Conservation (phyloP, 2,329 filamentous ascomycete genomes). For the Pseudogymnoascus sp. region DNA sequence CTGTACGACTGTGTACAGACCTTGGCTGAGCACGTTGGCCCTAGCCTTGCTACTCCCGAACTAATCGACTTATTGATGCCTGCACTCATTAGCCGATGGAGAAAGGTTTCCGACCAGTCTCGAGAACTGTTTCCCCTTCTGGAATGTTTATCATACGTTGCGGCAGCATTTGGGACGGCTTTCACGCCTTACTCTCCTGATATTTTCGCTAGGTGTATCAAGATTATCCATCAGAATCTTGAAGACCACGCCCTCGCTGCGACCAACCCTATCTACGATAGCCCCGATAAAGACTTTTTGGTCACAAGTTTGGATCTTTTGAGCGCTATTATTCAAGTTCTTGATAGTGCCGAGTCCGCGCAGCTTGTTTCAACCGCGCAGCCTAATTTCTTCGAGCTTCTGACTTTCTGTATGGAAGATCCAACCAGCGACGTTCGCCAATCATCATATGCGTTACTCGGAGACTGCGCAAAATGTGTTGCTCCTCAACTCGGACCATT, state of each 20-base stretch:
- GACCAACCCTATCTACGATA: slow-evolving; percentile 59
- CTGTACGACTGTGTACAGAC: slow-evolving; percentile 98
- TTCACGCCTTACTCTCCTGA: slow-evolving; percentile 81
- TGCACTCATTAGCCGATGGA: slow-evolving; percentile 79
- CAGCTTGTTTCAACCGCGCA: slow-evolving; percentile 68
- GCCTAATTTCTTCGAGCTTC: slow-evolving; percentile 80
- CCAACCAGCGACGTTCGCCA: slow-evolving; percentile 86
- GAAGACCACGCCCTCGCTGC: slow-evolving; percentile 68
- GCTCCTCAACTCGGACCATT: slow-evolving; percentile 72
- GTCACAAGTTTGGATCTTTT: slow-evolving; percentile 91
- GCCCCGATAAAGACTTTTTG: slow-evolving; percentile 92
- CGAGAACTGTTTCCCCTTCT: slow-evolving; percentile 88
- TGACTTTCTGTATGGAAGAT: slow-evolving; percentile 90
- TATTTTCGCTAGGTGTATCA: slow-evolving; percentile 81
- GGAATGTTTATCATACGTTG: slow-evolving; percentile 94
- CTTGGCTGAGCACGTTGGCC: slow-evolving; percentile 82
- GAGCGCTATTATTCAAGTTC: slow-evolving; percentile 85
- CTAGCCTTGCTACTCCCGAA: slow-evolving; percentile 68
- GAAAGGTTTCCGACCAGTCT: slow-evolving; percentile 78
- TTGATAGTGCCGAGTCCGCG: slow-evolving; percentile 65
- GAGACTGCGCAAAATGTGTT: slow-evolving; percentile 89
- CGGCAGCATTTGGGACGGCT: slow-evolving; percentile 69
- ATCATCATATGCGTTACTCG: slow-evolving; percentile 88
- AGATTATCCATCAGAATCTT: slow-evolving; percentile 85
- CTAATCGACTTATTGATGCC: slow-evolving; percentile 88